phyloP scores from a whole-genome alignment of 129 eudicot genomes.

The Gnaphalium uliginosum region DNA sequence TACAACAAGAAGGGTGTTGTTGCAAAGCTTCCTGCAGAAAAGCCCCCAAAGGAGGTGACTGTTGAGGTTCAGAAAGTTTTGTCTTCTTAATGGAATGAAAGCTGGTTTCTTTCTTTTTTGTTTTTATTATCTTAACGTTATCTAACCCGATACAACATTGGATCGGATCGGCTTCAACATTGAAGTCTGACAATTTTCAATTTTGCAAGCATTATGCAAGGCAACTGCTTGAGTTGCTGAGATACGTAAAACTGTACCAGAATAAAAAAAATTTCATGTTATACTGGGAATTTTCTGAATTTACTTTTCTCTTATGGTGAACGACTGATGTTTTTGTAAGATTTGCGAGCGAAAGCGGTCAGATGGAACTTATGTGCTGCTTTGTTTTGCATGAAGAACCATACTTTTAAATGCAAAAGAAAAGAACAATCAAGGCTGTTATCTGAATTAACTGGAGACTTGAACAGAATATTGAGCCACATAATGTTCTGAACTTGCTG shows the following conservation, averaged over 20 bases:
- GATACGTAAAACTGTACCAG: slow-evolving; percentile 25
- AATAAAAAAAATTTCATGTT: slow-evolving; percentile 33
- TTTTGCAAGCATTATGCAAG: slow-evolving; percentile 27
- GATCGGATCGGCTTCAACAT: slow-evolving; percentile 28
- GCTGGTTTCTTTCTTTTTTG: neutral
- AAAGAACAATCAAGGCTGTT: neutral
- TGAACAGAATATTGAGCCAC: neutral
- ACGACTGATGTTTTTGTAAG: neutral
- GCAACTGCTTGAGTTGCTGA: slow-evolving; percentile 36
- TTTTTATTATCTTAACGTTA: slow-evolving; percentile 12
- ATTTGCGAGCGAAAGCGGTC: neutral
- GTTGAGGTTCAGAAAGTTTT: slow-evolving; percentile 53
- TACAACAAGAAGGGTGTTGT: slow-evolving; percentile 57
- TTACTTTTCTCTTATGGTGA: neutral
- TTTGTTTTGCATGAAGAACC: neutral
- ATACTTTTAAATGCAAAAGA: neutral
- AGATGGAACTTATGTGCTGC: neutral
- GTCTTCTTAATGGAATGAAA: slow-evolving; percentile 29
- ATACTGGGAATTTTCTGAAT: slow-evolving; percentile 4
- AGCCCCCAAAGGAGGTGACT: slow-evolving; percentile 61
- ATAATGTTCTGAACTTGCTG: too few species aligned
- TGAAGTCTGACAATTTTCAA: slow-evolving; percentile 21
- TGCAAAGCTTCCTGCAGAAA: slow-evolving; percentile 75
- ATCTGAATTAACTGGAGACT: too few species aligned
- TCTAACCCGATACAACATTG: slow-evolving; percentile 27